Conservation (phyloP, 2,329 filamentous ascomycete species). For the Ceratocystis harringtonii region DNA sequence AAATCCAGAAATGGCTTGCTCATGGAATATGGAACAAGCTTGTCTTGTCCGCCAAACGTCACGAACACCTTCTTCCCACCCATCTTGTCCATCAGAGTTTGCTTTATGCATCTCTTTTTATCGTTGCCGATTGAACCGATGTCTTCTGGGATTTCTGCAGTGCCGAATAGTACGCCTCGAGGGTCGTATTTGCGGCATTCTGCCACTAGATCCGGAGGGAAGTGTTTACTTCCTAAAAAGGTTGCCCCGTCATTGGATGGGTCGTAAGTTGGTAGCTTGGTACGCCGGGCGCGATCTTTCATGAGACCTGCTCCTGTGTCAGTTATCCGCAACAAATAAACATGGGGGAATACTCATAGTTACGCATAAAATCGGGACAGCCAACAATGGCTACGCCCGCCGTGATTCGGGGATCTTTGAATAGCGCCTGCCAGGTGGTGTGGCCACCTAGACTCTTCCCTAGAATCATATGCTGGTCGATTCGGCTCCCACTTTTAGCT, state of each 20-base stretch:
- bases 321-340: not conserved
- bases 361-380: conserved; percentile 71
- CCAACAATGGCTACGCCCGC: conserved; percentile 70
- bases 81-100: conserved; percentile 29
- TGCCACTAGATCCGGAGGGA: conserved; percentile 52
- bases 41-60: conserved; percentile 52
- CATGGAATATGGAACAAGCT: conserved; percentile 53
- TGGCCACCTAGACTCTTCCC: conserved; percentile 83
- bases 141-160: conserved; percentile 25
- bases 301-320: conserved; percentile 39
- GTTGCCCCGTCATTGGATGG: conserved; percentile 38
- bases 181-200: conserved; percentile 57
- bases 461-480: conserved; percentile 51
- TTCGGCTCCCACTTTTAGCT: conserved; percentile 29
- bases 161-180: conserved; percentile 54
- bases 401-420: conserved; percentile 64
- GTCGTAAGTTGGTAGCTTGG: conserved; percentile 48
- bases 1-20: conserved; percentile 46
- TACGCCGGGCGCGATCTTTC: conserved; percentile 58
- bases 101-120: conserved; percentile 31
- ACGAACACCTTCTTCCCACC: conserved; percentile 49
- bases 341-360: conserved; percentile 20
- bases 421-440: conserved; percentile 67
- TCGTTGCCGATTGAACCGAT: conserved; percentile 25
- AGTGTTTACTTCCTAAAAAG: conserved; percentile 66